Conservation (phyloP, 306 rosid genomes). For the Castanea sativa region DNA sequence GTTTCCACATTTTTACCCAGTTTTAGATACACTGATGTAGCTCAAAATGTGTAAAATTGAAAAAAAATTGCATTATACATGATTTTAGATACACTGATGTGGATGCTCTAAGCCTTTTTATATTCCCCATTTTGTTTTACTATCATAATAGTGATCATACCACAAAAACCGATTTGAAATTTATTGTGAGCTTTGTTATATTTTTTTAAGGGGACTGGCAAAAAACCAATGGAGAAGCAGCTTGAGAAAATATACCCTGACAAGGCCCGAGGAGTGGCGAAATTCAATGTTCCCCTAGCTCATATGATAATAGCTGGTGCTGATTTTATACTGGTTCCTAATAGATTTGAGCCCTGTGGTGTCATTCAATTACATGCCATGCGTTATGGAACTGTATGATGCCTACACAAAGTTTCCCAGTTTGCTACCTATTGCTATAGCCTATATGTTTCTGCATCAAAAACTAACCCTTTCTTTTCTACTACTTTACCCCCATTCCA, state of each 20-base stretch:
- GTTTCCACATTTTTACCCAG: too few species aligned
- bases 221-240: conserved; percentile 74
- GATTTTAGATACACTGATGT: too few species aligned
- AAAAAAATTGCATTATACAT: too few species aligned
- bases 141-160: not conserved
- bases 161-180: not conserved
- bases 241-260: conserved; percentile 54
- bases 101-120: conserved; percentile 31
- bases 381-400: conserved; percentile 74
- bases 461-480: not conserved
- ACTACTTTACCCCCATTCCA: not conserved
- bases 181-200: conserved; percentile 14
- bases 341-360: conserved; percentile 89
- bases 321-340: conserved; percentile 67
- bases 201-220: conserved; percentile 72
- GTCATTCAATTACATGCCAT: conserved; percentile 85
- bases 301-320: conserved; percentile 83
- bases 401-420: not conserved
- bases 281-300: conserved; percentile 75
- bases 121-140: not conserved
- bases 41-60: too few species aligned
- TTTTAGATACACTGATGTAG: too few species aligned
- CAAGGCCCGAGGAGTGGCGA: conserved; percentile 74
- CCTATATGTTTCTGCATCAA: not conserved
- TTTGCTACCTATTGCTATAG: not conserved